A percentile compares a stretch with the other conserved stretches of the same genome.
Evolutionary conservation across 176 grass and related monocot species (phyloP).

Genomic region (Ensete ventricosum): DNA sequence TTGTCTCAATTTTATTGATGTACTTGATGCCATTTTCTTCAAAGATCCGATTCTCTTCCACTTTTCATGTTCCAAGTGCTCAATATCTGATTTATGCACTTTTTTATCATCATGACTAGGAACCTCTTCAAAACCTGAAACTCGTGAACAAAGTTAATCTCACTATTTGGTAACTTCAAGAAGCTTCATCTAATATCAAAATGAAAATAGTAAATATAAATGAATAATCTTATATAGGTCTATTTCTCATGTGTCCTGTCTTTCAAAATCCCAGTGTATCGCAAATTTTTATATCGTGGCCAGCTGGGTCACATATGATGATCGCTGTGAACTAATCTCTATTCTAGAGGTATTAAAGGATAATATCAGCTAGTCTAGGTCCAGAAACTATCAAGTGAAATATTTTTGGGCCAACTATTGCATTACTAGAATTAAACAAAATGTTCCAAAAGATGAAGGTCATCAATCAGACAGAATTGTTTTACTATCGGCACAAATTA

Average conservation of each 20-base stretch:
- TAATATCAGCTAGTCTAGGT: not conserved
- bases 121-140: slow-evolving; percentile 32
- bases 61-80: slow-evolving; percentile 57
- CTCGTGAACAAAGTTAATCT: not conserved
- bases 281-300: not conserved
- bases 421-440: not conserved
- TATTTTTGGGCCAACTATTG: too few species aligned
- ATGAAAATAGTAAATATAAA: not conserved
- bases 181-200: not conserved
- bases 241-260: not conserved
- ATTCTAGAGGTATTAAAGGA: not conserved
- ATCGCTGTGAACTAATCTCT: not conserved
- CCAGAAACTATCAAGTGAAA: too few species aligned
- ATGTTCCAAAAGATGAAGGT: not conserved
- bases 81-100: slow-evolving; percentile 54
- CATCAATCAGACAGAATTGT: not conserved
- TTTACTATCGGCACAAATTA: not conserved
- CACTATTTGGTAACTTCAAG: not conserved
- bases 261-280: not conserved
- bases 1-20: slow-evolving; percentile 57
- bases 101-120: slow-evolving; percentile 27
- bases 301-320: not conserved
- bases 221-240: not conserved
- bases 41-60: slow-evolving; percentile 48
- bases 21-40: slow-evolving; percentile 67